These are phyloP conservation scores for Asterophora lycoperdoides DNA, from an alignment of 768 basidiomycete genomes.

Conservation along the genomic window DNA sequence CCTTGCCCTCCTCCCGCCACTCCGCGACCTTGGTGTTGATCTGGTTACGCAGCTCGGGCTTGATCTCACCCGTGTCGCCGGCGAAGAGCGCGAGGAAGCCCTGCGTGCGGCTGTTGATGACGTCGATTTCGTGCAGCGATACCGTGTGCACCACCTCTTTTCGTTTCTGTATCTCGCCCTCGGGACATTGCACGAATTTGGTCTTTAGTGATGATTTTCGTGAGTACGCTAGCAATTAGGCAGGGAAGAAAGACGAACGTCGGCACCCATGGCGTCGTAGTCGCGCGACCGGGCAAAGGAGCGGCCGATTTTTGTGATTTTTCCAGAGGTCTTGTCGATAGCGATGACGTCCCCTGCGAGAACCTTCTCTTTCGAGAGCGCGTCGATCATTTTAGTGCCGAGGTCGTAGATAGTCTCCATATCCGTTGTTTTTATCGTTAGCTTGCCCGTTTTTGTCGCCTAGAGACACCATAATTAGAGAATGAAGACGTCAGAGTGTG, in stretches of 20 bases:
- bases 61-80: slow-evolving; percentile 98
- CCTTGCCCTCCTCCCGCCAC: slow-evolving; percentile 98
- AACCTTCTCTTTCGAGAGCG: slow-evolving; percentile 95
- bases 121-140: slow-evolving; percentile 97
- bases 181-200: slow-evolving; percentile 96
- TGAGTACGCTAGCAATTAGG: slow-evolving; percentile 5
- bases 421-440: slow-evolving; percentile 97
- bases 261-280: slow-evolving; percentile 99
- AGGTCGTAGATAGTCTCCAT: slow-evolving; percentile 99
- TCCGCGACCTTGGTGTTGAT: slow-evolving; percentile 96
- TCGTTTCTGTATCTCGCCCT: slow-evolving; percentile 96
- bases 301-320: slow-evolving; percentile 92
- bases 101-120: slow-evolving; percentile 98
- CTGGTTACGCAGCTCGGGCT: slow-evolving; percentile 92
- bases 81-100: slow-evolving; percentile 94
- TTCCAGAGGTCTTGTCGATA: slow-evolving; percentile 97
- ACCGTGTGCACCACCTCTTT: slow-evolving; percentile 98
- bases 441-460: slow-evolving; percentile 97
- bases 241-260: slow-evolving; percentile 53
- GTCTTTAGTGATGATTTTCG: slow-evolving; percentile 51
- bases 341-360: slow-evolving; percentile 91
- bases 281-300: slow-evolving; percentile 97
- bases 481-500: slow-evolving; percentile 1
- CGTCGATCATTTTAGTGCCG: slow-evolving; percentile 99
- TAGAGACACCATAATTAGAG: slow-evolving; percentile 25